Base-by-base conservation (phyloP, 129 eudicot species). In the Heracleum sosnowskyi region DNA sequence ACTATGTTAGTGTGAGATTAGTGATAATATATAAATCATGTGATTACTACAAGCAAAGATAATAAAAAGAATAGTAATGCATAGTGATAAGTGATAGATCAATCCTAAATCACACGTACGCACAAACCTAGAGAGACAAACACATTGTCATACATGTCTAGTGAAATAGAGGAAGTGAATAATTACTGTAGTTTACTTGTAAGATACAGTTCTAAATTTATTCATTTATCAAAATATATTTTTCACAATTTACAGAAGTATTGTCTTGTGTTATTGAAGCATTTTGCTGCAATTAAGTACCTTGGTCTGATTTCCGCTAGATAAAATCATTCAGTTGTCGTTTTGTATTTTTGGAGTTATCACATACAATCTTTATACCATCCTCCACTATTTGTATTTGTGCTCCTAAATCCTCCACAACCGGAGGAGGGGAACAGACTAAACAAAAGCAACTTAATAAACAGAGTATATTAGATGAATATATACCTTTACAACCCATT, bases 21-120 rank as follows among this genome's bases (percentile, higher is more conserved):
- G 76, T 11, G 18, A 11, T 53, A 24, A 63, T 13, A 26, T n/a
- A n/a, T n/a, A n/a, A 77, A 77, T 64, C 24, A 35, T 13, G n/a
- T 57, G 28, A 57, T 57, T 39, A 51, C 1, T 24, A 33, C n/a
- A n/a, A n/a, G 63, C 29, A 9, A 45, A 36, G 18, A 77, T 40
- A 62, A 40, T 13, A 2, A 60, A 60, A 60, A 60, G 16, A 31
- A 66, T 12, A 28, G 16, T 24, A 42, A 44, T 63, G 39, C 69
- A 78, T 75, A 87, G 86, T 78, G 93, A 92, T 84, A 73, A 88
- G 86, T 78, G 93, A 92, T 84, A 76, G 89, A 88, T 92, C 96
- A 76, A 87, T 90, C 92, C 89, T 87, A 85, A 89, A 84, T 94
- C 98, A 87, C 97, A 93, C 97, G 97, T 84, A 89, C 97, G 90